These are phyloP conservation scores for Zygotorulaspora danielsina DNA, from an alignment of 805 yeast species.

Conservation along the genomic window DNA sequence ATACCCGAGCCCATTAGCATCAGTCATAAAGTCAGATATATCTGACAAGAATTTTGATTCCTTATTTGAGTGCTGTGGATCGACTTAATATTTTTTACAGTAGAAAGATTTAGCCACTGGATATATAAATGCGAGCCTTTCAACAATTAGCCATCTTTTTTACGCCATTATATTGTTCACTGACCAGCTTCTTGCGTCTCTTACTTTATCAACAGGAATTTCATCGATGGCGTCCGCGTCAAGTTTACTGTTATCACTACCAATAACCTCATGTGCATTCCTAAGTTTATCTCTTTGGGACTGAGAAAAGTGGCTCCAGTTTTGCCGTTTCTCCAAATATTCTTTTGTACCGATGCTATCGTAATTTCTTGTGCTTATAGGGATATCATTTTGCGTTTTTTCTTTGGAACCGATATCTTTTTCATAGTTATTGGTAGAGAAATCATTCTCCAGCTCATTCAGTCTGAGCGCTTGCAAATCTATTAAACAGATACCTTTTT, in stretches of 20 bases:
- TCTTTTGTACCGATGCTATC: conserved; percentile 29
- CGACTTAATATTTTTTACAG: background rate
- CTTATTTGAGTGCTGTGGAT: conserved; percentile 4
- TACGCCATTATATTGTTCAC: conserved; percentile 18
- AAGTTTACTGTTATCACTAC: conserved; percentile 1
- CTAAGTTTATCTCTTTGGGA: conserved; percentile 12
- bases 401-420: conserved; percentile 11
- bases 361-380: conserved; percentile 15
- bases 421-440: conserved; percentile 6
- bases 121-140: no score
- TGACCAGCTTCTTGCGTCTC: conserved; percentile 32
- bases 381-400: conserved; percentile 1
- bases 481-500: conserved; percentile 34
- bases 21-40: conserved; percentile 2
- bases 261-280: conserved; percentile 2
- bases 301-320: conserved; percentile 16
- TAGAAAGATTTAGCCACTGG: no score
- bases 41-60: background rate
- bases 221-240: conserved; percentile 10
- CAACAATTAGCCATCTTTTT: no score
- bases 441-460: conserved; percentile 26
- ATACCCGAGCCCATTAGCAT: conserved; percentile 21
- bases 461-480: conserved; percentile 33
- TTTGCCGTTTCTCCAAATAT: conserved; percentile 26
- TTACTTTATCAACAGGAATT: conserved; percentile 15